Base-by-base conservation (phyloP, 1,284 basidiomycete genomes). In the Rhodofomes roseus region DNA sequence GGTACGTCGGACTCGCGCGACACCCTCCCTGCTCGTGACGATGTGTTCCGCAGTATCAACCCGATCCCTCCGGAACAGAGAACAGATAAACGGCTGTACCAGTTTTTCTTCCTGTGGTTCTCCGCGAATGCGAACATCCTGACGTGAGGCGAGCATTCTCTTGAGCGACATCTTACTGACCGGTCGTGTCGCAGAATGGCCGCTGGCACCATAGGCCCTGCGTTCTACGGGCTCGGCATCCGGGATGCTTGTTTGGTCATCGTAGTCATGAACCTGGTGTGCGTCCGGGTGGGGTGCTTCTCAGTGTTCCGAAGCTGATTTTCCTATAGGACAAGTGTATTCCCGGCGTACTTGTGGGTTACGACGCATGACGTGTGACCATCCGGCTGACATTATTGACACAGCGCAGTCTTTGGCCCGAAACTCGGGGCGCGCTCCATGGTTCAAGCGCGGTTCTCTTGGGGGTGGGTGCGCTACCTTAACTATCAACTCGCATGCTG, bases 401-500 rank as follows among this genome's bases (percentile, higher is more conserved):
- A 31, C 60, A 84, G 81, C 60, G 79, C 81, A 0, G 80, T 81
- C 0, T 86, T 85, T 63, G 87, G 86, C 1, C 84, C 84, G 8
- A 82, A 83, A 60, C 72, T 84, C 0, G 86, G 86, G 6, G 81
- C 81, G 62, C 77, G 86, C 25, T 79, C 84, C 23, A 88, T 89
- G 86, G 79, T 86, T 1, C 80, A 83, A 57, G 77, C 81, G 4
- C 76, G 86, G 11, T 87, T 81, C 66, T 81, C 79, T 0, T 83
- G 82, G 75, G 81, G 80, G 73, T 79, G 56, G 34, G 63, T 58
- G 14, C 36, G 16, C 9, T 20, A 39, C 31, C 27, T 8, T 22
- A 27, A 12, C 14, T 5, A 36, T 31, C 7, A 22, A 56, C 12
- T 3, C 50, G 22, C 44, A 11, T 25, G 18, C 29, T 16, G 18